phyloP scores from a whole-genome alignment of 257 asterid species.

The Capsicum chinense region DNA sequence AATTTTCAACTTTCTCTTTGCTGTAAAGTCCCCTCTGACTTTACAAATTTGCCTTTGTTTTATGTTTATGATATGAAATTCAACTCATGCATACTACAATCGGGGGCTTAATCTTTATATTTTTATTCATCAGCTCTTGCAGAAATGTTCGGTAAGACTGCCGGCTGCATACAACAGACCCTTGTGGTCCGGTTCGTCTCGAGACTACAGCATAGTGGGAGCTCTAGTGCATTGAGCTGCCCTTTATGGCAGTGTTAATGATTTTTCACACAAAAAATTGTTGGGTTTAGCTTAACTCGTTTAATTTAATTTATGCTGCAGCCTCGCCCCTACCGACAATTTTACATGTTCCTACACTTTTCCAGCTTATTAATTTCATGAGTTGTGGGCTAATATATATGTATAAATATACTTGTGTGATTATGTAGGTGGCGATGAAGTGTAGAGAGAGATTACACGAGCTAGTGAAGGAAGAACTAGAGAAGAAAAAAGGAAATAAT shows the following conservation, averaged over 20 bases:
- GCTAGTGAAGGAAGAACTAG: constrained; percentile 67
- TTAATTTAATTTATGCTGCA: not conserved
- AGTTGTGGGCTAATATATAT: not conserved
- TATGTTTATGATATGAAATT: not conserved
- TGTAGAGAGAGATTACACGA: constrained; percentile 73
- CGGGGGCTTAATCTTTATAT: not conserved
- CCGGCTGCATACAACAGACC: too few relatives aligned
- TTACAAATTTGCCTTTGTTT: not conserved
- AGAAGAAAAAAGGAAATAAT: constrained; percentile 31
- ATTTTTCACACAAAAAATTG: too few relatives aligned
- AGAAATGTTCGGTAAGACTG: too few relatives aligned
- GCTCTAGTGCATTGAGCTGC: too few relatives aligned
- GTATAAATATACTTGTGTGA: not conserved
- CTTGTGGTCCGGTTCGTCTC: too few relatives aligned
- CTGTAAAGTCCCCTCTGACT: not conserved
- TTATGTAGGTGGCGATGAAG: constrained; percentile 61
- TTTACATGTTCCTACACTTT: not conserved
- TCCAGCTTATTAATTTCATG: not conserved
- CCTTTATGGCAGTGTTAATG: too few relatives aligned
- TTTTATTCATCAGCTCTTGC: too few relatives aligned
- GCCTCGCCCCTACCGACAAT: not conserved
- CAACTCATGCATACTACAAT: not conserved
- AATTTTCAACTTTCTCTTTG: not conserved
- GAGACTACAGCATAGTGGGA: too few relatives aligned
- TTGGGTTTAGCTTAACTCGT: not conserved